Base-by-base conservation (phyloP, 352 stramenopile genomes). In the Globisporangium perplexum region DNA sequence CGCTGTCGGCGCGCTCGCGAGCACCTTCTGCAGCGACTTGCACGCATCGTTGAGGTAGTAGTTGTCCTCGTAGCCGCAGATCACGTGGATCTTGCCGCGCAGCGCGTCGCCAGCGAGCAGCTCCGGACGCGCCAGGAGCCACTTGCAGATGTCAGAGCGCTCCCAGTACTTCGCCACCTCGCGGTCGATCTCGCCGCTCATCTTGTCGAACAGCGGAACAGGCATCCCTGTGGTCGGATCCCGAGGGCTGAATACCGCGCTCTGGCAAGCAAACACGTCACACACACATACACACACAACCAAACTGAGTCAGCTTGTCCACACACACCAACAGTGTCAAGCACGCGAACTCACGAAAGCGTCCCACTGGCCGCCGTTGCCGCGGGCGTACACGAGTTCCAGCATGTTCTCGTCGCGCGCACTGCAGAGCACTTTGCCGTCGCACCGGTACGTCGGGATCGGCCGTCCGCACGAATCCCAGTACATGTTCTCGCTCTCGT, bases 291-390 rank as follows among this genome's bases (percentile, higher is more conserved):
- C n/a, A 12, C 33, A 18, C 33, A 39, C 33, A 39, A 4, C 33
- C 12, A 39, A 3, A 39, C 11, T 12, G 17, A 3, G 11, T 39
- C 33, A 39, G 33, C 33, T 18, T 12, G 14, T 18, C 11, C 14
- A 39, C 14, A 17, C 8, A 10, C 30, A 35, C 33, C 5, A 11
- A 18, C 4, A 11, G 15, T 20, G 1, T 8, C 38, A 26, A 12
- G 6, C 39, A 26, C 23, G 11, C 28, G 30, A 15, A 87, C 78
- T 55, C 85, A 90, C 80, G 23, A 88, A 91, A 7, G 75, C 75
- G 51, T 88, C 80, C 77, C 77, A 91, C 51, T 91, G 80, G 3
- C 80, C 80, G 42, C 80, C 80, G 50, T 91, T 91, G 50, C 75
- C 75, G 24, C 70, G 77, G 7, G 65, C 66, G 42, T 74, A 82